Evolutionary conservation across 2,329 filamentous ascomycete species (phyloP).

Genomic region (Ilyonectria sp.): DNA sequence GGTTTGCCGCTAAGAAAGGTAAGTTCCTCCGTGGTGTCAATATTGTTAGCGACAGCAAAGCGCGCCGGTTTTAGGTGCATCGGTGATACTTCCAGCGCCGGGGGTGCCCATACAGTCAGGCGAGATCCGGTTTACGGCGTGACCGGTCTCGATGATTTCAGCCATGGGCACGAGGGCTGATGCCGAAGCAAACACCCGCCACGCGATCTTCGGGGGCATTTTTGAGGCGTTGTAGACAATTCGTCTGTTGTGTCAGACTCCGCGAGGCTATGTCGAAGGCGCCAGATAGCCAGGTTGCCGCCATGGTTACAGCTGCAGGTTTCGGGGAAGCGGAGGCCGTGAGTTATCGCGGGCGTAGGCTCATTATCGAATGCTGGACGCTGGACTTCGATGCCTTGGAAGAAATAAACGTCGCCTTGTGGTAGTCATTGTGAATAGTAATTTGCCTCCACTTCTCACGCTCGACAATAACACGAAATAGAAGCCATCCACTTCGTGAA

Average conservation of each 20-base stretch:
- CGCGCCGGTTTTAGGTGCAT: slow-evolving; percentile 68
- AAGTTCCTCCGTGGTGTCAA: slow-evolving; percentile 51
- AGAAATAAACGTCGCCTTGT: no score
- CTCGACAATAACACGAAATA: no score
- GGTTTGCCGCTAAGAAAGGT: slow-evolving; percentile 22
- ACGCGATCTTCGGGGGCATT: neutral
- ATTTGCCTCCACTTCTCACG: no score
- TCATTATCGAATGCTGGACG: neutral
- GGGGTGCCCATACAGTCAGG: slow-evolving; percentile 66
- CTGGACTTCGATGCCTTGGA: neutral
- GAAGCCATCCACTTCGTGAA: no score
- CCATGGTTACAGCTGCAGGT: neutral
- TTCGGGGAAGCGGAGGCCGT: neutral
- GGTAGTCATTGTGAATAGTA: neutral
- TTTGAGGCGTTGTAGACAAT: neutral
- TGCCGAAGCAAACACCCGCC: slow-evolving; percentile 35
- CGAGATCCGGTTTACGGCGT: slow-evolving; percentile 54
- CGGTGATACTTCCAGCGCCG: slow-evolving; percentile 69
- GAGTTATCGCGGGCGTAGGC: neutral
- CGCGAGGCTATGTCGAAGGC: neutral
- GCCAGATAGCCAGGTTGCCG: neutral
- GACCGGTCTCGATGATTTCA: slow-evolving; percentile 64
- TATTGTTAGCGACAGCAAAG: slow-evolving; percentile 41
- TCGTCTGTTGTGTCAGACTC: neutral
- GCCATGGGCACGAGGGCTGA: slow-evolving; percentile 69